Evolutionary conservation across 164 flowering plant genomes (phyloP), one percentile per base, ranked within the genome.

Genomic region (Annona squamosa): DNA sequence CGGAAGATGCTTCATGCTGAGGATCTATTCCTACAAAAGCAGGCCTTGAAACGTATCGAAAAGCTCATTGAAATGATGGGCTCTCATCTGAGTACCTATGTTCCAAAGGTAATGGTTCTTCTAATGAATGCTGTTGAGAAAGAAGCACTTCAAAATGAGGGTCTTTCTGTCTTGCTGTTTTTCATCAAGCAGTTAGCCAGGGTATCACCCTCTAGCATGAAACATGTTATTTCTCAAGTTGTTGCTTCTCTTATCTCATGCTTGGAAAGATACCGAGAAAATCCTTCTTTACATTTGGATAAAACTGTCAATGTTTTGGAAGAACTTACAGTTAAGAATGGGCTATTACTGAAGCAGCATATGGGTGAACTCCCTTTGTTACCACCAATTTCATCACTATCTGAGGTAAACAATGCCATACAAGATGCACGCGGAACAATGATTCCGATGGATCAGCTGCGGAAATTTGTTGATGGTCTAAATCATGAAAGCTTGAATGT

Each of bases 21-120:
- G 64, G 92, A 92, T 79, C 57, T 87, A 37, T 81, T 75, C 41
- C 77, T 94, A 74, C 97, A 89, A 81, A 90, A 85, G 74, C 98
- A 93, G 85, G 97, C 99, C 63, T 76, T 93, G 81, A 79, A 86
- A 80, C 88, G 97, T 46, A 93, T 96, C 72, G 91, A 88, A 78
- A 84, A 92, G 93, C 87, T 96, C 69, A 93, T 91, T 48, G 85
- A 81, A 75, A 81, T 96, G 97, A 96, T 96, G 95, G 98, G 97
- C 61, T 82, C 90, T 77, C 91, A 92, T 56, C 93, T 96, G 73
- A 81, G 82, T 71, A 96, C 97, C 0, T 89, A 91, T 86, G 97
- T 93, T 72, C 99, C 99, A 17, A 96, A 96, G 81, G 77, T 96
- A 42, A 89, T 96, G 97, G 99, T 96, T 70, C 99, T 96, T 84